phyloP scores from a whole-genome alignment of 768 basidiomycete genomes.

The Arthromyces matolae region DNA sequence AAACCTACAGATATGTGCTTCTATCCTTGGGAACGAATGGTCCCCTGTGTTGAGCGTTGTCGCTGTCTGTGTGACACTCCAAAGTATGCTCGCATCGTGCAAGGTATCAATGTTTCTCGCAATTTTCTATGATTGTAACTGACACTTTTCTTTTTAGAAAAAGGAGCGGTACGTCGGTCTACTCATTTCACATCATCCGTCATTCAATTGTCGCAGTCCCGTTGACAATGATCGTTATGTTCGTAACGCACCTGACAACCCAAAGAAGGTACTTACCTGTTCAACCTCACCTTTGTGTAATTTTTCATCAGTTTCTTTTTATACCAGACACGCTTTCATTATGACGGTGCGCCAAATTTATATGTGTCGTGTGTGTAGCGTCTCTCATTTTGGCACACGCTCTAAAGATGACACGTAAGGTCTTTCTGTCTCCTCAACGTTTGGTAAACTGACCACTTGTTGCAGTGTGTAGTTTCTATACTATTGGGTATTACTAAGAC shows the following conservation, averaged over 20 bases:
- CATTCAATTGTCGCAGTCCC: slow-evolving; percentile 55
- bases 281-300: no score
- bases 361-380: slow-evolving; percentile 1
- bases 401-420: slow-evolving; percentile 61
- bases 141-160: slow-evolving; percentile 24
- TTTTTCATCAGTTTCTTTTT: no score
- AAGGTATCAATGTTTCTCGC: slow-evolving; percentile 48
- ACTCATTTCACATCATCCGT: no score
- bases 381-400: slow-evolving; percentile 8
- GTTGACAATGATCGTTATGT: slow-evolving; percentile 84
- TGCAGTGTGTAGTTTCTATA: slow-evolving; percentile 9
- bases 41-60: slow-evolving; percentile 83
- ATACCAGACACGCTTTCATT: slow-evolving; percentile 71
- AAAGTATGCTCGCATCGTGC: slow-evolving; percentile 91
- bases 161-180: slow-evolving; percentile 56
- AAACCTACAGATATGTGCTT: slow-evolving; percentile 71
- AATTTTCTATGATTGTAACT: not conserved
- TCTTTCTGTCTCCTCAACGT: not conserved
- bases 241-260: slow-evolving; percentile 71
- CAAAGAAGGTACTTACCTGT: slow-evolving; percentile 90
- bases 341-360: slow-evolving; percentile 55
- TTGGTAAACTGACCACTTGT: not conserved
- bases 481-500: not conserved
- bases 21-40: slow-evolving; percentile 88
- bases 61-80: slow-evolving; percentile 79